A percentile compares a stretch with the other conserved stretches of the same genome.
phyloP scores from a whole-genome alignment of 306 rosid genomes.

The Prosopis cineraria region DNA sequence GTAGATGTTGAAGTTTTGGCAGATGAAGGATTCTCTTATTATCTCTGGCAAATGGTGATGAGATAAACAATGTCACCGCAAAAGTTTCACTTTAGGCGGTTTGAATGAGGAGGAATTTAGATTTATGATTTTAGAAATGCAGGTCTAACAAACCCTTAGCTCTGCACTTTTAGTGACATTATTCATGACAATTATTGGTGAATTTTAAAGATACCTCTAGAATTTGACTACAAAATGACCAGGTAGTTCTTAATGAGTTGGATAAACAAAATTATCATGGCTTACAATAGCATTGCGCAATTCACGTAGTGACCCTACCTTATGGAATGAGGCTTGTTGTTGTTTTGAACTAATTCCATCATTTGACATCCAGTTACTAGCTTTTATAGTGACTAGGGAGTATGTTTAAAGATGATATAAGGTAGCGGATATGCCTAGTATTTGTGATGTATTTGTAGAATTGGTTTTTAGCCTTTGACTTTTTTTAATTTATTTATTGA shows the following conservation, averaged over 20 bases:
- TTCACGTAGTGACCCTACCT: too few relatives aligned
- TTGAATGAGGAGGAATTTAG: background rate
- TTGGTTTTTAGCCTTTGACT: background rate
- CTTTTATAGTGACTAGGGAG: background rate
- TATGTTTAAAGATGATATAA: background rate
- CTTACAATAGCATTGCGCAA: too few relatives aligned
- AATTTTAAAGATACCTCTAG: background rate
- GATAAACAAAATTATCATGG: background rate
- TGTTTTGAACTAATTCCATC: background rate
- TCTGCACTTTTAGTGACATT: conserved; percentile 20
- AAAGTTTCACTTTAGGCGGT: conserved; percentile 17
- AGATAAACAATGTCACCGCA: background rate
- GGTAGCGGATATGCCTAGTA: background rate
- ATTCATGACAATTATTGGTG: background rate
- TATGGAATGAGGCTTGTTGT: too few relatives aligned
- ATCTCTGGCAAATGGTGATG: background rate
- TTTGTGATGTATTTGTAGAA: background rate
- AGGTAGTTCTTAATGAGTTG: background rate
- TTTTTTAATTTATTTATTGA: background rate
- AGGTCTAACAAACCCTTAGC: conserved; percentile 2
- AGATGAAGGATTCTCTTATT: background rate
- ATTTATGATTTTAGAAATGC: background rate
- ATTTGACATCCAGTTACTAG: background rate
- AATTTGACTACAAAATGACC: background rate
- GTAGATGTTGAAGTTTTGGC: background rate